Conservation (phyloP, 2,329 filamentous ascomycete genomes). For the Phaeosphaeriaceae sp. region DNA sequence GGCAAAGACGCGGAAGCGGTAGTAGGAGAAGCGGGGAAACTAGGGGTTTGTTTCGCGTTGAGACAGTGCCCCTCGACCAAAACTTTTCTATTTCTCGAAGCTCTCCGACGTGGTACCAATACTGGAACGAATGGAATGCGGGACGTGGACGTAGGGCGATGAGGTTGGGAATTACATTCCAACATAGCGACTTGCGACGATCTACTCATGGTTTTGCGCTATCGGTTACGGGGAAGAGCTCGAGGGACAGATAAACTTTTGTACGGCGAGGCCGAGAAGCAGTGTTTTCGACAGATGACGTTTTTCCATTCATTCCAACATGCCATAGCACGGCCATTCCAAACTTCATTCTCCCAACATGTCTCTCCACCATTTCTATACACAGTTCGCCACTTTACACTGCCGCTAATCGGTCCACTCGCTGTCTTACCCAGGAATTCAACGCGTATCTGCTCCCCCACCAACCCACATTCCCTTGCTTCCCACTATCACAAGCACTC, state of each 20-base stretch:
- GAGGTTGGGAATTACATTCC: slow-evolving; percentile 4
- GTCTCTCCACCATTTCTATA: not conserved
- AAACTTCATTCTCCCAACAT: not conserved
- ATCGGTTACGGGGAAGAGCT: not conserved
- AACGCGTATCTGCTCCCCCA: slow-evolving; percentile 26
- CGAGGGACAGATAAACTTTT: not conserved
- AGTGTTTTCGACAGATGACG: not conserved
- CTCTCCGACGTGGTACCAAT: slow-evolving; percentile 22
- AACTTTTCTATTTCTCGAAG: slow-evolving; percentile 23
- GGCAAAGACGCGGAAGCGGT: slow-evolving; percentile 71
- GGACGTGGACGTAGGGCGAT: slow-evolving; percentile 1
- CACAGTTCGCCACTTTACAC: not conserved
- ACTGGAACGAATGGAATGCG: slow-evolving; percentile 25
- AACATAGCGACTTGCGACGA: not conserved
- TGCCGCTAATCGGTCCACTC: not conserved
- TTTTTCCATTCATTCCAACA: not conserved
- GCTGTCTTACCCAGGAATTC: slow-evolving; percentile 29
- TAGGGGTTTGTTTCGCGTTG: slow-evolving; percentile 4
- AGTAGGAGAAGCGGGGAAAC: slow-evolving; percentile 48
- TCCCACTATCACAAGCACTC: slow-evolving; percentile 11
- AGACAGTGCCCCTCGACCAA: slow-evolving; percentile 5
- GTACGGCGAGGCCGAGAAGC: not conserved
- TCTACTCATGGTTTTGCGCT: not conserved
- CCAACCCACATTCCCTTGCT: slow-evolving; percentile 27
- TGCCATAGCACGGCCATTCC: not conserved